These are phyloP conservation scores for Eleusine coracana DNA, from an alignment of 176 grass and related monocot genomes.

Conservation along the genomic window DNA sequence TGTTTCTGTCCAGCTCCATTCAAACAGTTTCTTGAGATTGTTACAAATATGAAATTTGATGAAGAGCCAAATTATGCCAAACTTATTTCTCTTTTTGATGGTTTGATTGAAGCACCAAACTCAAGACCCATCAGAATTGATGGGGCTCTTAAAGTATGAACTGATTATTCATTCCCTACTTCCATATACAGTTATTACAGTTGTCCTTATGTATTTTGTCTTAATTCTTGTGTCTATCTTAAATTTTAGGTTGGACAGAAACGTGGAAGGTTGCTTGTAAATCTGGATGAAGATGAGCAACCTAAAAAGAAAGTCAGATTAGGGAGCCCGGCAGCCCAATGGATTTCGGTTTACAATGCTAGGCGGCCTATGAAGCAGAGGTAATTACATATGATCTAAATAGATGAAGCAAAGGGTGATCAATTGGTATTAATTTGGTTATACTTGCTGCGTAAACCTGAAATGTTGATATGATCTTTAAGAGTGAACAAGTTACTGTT, in stretches of 20 bases:
- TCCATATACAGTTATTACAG: slow-evolving; percentile 35
- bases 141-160: slow-evolving; percentile 85
- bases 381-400: slow-evolving; percentile 49
- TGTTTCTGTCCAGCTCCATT: slow-evolving; percentile 89
- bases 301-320: slow-evolving; percentile 95
- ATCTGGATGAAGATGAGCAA: slow-evolving; percentile 89
- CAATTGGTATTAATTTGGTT: slow-evolving; percentile 14
- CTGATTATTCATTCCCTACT: slow-evolving; percentile 7
- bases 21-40: slow-evolving; percentile 86
- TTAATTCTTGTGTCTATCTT: slow-evolving; percentile 8
- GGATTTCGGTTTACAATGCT: slow-evolving; percentile 97
- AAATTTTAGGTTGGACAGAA: slow-evolving; percentile 90
- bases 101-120: slow-evolving; percentile 71
- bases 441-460: neutral
- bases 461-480: slow-evolving; percentile 6
- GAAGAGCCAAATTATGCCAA: slow-evolving; percentile 95
- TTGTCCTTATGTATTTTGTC: slow-evolving; percentile 22
- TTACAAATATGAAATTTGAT: slow-evolving; percentile 94
- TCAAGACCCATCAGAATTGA: slow-evolving; percentile 91
- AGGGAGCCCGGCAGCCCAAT: slow-evolving; percentile 77
- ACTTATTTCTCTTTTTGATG: slow-evolving; percentile 84
- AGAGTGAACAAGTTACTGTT: slow-evolving; percentile 28
- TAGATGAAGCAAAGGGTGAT: slow-evolving; percentile 25
- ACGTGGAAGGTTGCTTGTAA: slow-evolving; percentile 67
- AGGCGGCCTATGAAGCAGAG: slow-evolving; percentile 92